These are phyloP conservation scores for Beauveria bassiana DNA, from an alignment of 2,329 filamentous ascomycete species.

Conservation along the genomic window DNA sequence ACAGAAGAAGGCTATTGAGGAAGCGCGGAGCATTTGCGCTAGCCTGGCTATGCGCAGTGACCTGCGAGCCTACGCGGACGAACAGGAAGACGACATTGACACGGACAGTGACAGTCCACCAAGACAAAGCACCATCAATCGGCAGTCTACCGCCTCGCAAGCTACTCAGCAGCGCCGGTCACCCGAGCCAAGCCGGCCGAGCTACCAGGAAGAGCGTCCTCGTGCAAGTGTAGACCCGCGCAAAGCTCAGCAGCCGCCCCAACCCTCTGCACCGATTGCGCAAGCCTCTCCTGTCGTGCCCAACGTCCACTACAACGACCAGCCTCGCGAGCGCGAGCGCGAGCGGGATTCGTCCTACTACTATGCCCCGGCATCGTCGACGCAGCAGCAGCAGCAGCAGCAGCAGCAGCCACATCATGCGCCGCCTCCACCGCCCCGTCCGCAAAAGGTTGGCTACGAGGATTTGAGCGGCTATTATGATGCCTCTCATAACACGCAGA, in stretches of 20 bases:
- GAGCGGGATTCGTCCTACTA: slow-evolving; percentile 21
- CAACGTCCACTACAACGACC: neutral
- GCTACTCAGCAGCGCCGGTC: neutral
- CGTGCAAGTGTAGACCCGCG: neutral
- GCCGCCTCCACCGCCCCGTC: slow-evolving; percentile 29
- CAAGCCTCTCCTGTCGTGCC: neutral
- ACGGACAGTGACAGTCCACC: slow-evolving; percentile 25
- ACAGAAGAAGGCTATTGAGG: slow-evolving; percentile 15
- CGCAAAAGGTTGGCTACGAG: slow-evolving; percentile 29
- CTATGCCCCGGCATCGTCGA: slow-evolving; percentile 16
- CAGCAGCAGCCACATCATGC: slow-evolving; percentile 16
- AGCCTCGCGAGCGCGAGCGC: slow-evolving; percentile 21
- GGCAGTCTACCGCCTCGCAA: slow-evolving; percentile 12
- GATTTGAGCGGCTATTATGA: slow-evolving; percentile 28
- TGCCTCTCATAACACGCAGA: slow-evolving; percentile 15
- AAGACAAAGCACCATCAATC: slow-evolving; percentile 9
- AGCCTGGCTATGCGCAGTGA: slow-evolving; percentile 46
- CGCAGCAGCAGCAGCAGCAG: slow-evolving; percentile 4
- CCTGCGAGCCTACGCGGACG: slow-evolving; percentile 32
- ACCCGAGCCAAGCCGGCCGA: slow-evolving; percentile 17
- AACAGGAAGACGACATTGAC: slow-evolving; percentile 23
- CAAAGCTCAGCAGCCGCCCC: slow-evolving; percentile 15
- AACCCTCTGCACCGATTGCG: slow-evolving; percentile 12
- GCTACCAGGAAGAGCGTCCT: slow-evolving; percentile 19
- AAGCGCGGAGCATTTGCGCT: slow-evolving; percentile 30